These are phyloP conservation scores for Botrytis fragariae DNA, from an alignment of 2,329 filamentous ascomycete species.

Conservation along the genomic window DNA sequence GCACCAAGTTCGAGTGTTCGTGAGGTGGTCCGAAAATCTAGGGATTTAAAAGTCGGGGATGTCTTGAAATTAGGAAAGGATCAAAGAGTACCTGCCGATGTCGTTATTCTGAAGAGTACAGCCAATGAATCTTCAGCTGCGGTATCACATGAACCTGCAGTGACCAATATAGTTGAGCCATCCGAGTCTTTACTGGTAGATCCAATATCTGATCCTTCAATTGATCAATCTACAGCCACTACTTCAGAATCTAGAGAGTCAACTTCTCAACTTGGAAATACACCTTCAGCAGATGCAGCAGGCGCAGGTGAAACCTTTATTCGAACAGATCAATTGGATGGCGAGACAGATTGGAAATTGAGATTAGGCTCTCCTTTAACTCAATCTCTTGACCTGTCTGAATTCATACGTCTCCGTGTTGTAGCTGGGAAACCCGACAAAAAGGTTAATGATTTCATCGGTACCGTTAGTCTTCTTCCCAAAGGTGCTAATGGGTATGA, in stretches of 20 bases:
- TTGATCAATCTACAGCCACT: conserved; percentile 30
- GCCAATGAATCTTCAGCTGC: conserved; percentile 51
- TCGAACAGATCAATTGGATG: conserved; percentile 92
- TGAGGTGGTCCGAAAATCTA: conserved; percentile 77
- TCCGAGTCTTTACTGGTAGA: conserved; percentile 34
- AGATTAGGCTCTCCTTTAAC: conserved; percentile 83
- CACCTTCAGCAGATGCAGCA: conserved; percentile 34
- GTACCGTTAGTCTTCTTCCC: conserved; percentile 75
- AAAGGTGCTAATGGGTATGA: conserved; percentile 51
- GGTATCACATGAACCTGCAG: conserved; percentile 21
- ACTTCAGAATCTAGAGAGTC: conserved; percentile 29
- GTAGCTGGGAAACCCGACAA: conserved; percentile 88
- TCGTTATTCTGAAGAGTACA: conserved; percentile 85
- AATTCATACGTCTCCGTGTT: conserved; percentile 68
- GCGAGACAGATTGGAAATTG: conserved; percentile 98
- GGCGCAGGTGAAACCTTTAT: conserved; percentile 84
- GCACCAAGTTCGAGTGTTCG: conserved; percentile 51
- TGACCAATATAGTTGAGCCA: not conserved
- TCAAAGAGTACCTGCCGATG: conserved; percentile 89
- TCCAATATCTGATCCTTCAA: conserved; percentile 35
- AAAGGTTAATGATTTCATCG: conserved; percentile 91
- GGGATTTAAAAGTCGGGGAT: conserved; percentile 89
- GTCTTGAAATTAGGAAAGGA: conserved; percentile 91
- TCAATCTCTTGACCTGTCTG: conserved; percentile 69
- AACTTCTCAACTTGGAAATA: conserved; percentile 32